A percentile compares a stretch with the other conserved stretches of the same genome.
Conservation (phyloP, 108 stramenopile species). For the Parmales sp. region DNA sequence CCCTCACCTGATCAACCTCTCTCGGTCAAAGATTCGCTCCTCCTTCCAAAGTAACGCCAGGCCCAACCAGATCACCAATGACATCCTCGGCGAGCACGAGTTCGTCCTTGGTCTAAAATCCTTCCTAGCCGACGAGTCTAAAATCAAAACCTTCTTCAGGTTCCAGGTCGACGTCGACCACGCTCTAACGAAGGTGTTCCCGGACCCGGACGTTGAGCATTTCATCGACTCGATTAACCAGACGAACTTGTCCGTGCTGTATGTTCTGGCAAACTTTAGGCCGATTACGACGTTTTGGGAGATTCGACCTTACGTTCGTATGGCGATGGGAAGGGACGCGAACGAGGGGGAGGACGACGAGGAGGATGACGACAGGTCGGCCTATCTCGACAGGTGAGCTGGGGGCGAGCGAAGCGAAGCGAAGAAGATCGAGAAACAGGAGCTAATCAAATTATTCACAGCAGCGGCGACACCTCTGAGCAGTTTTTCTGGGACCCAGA, state of each 20-base stretch:
- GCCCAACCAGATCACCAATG: not conserved
- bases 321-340: not conserved
- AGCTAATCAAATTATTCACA: too few species aligned
- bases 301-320: not conserved
- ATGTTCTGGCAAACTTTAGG: too few species aligned
- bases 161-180: not conserved
- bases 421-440: too few species aligned
- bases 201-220: not conserved
- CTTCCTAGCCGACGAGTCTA: not conserved
- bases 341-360: too few species aligned
- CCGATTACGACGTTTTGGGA: too few species aligned
- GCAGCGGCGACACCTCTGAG: too few species aligned
- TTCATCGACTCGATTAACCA: not conserved
- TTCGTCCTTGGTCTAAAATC: not conserved
- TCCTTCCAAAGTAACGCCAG: not conserved
- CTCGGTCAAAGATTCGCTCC: not conserved
- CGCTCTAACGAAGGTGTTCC: not conserved
- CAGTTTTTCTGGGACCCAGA: too few species aligned
- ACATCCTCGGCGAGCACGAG: not conserved
- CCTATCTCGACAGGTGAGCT: too few species aligned
- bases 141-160: not conserved
- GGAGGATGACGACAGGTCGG: too few species aligned
- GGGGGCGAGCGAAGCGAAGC: too few species aligned
- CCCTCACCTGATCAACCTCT: too few species aligned
- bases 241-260: too few species aligned